Conservation (phyloP, 148 eudicot species). For the Camellia sinensis region DNA sequence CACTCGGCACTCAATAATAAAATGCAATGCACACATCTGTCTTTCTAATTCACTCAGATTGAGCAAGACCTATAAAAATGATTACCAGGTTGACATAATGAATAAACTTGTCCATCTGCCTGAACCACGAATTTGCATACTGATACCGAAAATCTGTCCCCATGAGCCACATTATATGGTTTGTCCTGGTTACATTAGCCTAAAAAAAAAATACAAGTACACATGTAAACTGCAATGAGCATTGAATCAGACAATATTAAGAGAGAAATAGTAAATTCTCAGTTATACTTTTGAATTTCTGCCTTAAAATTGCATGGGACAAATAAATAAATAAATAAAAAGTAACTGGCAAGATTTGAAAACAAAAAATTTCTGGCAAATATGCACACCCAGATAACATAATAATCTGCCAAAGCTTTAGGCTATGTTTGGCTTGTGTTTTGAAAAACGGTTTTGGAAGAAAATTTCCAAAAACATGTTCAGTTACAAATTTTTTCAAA, state of each 20-base stretch:
- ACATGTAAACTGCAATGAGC: too few species aligned
- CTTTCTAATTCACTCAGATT: not conserved
- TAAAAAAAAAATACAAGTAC: conserved; percentile 15
- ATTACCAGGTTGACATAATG: conserved; percentile 76
- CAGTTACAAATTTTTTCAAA: too few species aligned
- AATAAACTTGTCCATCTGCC: conserved; percentile 75
- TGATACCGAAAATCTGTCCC: conserved; percentile 76
- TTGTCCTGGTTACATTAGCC: conserved; percentile 77
- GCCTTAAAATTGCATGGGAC: not conserved
- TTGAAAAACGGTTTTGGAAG: too few species aligned
- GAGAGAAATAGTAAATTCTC: conserved; percentile 4
- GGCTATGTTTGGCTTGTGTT: too few species aligned
- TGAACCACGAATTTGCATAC: conserved; percentile 76
- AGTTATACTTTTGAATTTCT: not conserved
- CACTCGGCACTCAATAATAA: not conserved
- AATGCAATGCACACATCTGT: not conserved
- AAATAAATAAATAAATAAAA: not conserved
- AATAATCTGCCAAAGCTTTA: not conserved
- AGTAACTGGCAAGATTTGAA: not conserved
- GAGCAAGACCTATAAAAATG: not conserved
- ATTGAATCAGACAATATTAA: not conserved
- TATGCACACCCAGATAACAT: not conserved
- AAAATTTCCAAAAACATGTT: too few species aligned
- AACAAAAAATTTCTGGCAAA: not conserved
- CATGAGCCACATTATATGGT: conserved; percentile 82